Base-by-base conservation (phyloP, 441 rosid species). In the Gossypium davidsonii region DNA sequence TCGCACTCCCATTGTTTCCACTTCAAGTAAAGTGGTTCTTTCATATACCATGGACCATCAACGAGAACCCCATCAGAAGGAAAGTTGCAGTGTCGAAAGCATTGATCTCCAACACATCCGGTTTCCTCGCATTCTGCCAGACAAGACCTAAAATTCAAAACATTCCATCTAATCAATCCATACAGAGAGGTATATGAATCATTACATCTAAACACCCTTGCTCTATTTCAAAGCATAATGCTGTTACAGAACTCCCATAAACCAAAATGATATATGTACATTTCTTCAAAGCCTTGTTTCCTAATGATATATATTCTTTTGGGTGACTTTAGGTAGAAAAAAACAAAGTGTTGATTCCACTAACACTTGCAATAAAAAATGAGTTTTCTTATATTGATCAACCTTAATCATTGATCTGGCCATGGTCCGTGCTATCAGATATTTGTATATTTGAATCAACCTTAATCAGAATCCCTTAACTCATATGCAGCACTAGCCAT, bases 1-100 rank as follows among this genome's bases (percentile, higher is more conserved):
- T 75, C 86, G 77, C 97, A 94, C 67, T 90, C 90, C 93, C 89
- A 86, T 61, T 86, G 85, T 71, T 90, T 87, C 97, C 97, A 89
- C 69, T 77, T 83, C 81, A 90, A 71, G 80, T 89, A 91, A 67
- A 90, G 88, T 52, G 92, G 92, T 64, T 92, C 97, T 82, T 87
- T 93, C 80, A 79, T 83, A 79, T 88, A 88, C 95, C 97, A 89
- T 6, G 93, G 91, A 83, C 89, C 87, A 68, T 81, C 80, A 37
- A 70, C 11, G 5, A 80, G 74, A 55, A 74, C 74, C 66, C 81
- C 89, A 69, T 70, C 83, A 0, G 93, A 84, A 48, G 90, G 82
- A 77, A 84, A 84, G 5, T 90, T 88, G 87, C 95, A 94, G 42
- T 86, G 87, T 12, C 88, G 84, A 81, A 92, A 90, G 74, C 97